Base-by-base conservation (phyloP, 176 grass and related monocot species). In the Avena insularis region DNA sequence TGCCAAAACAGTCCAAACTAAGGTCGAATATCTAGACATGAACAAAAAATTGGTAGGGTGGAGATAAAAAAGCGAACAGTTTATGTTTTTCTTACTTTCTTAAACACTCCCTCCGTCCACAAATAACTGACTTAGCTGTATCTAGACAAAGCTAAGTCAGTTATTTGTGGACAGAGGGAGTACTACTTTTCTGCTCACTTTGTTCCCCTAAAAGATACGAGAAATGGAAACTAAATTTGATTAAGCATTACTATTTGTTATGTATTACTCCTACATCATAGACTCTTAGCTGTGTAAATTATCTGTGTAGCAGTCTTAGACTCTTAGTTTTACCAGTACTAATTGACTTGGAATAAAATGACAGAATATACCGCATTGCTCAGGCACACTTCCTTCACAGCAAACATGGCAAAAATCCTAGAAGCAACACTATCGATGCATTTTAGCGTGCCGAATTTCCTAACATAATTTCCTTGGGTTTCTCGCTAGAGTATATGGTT, bases 341-440 rank as follows among this genome's bases (percentile, higher is more conserved):
- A 82, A 82, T 64, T 23, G 33, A 74, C 9, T 66, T 85, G 70
- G 12, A 79, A 54, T 4, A 86, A 35, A 90, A 73, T 31, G 6
- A 4, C 20, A 25, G 46, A 58, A 46, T 56, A 2, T 13, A 47
- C 78, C 31, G 56, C 35, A 81, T 53, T 55, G 4, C 21, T 78
- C 17, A 64, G 79, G 79, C 68, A 19, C 56, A 38, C 46, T 7
- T 35, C 47, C 50, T 9, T 81, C 19, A 55, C 13, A 65, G 23
- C 49, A 19, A 65, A 82, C 25, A 71, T 58, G 19, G 29, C 19
- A 19, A 72, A 85, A 48, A 35, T 75, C 68, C 23, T 75, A 56
- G 81, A 11, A n/a, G 82, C 55, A 51, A 63, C 36, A 74, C 2
- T 83, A 27, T 60, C 56, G 13, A 56, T 56, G 65, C 50, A 43